Evolutionary conservation across 1,284 basidiomycete genomes (phyloP).

Genomic region (Sporisorium iseilematis-ciliati): DNA sequence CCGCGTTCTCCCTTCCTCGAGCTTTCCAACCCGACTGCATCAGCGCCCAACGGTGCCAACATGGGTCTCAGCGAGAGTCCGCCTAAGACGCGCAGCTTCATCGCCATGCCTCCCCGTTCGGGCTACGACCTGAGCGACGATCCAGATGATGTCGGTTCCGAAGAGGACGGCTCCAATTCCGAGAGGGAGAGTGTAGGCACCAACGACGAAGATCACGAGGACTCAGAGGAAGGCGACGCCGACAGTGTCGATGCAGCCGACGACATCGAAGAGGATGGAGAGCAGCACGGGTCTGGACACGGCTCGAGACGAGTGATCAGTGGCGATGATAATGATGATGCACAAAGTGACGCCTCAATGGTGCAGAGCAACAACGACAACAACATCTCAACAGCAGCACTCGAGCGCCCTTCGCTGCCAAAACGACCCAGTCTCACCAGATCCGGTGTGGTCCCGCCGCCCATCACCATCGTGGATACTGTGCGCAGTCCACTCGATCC

Average conservation of each 20-base stretch:
- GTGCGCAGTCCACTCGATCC: constrained; percentile 28
- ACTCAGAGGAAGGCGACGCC: constrained; percentile 54
- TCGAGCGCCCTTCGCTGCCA: constrained; percentile 39
- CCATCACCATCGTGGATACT: constrained; percentile 34
- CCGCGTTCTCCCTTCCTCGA: constrained; percentile 50
- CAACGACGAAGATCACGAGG: constrained; percentile 56
- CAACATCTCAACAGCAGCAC: not conserved
- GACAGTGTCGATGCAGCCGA: constrained; percentile 26
- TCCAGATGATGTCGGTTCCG: constrained; percentile 68
- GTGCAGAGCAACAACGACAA: constrained; percentile 5
- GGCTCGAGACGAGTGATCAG: not conserved
- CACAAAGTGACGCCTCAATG: not conserved
- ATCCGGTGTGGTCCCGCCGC: constrained; percentile 53
- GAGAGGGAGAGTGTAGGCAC: constrained; percentile 61
- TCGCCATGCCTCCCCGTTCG: constrained; percentile 68
- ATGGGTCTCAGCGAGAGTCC: constrained; percentile 60
- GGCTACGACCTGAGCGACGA: constrained; percentile 69
- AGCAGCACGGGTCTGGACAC: constrained; percentile 9
- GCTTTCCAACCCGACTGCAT: constrained; percentile 19
- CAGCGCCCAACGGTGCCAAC: constrained; percentile 17
- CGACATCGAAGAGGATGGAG: constrained; percentile 28
- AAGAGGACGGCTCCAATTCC: constrained; percentile 64
- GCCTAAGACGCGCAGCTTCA: constrained; percentile 68
- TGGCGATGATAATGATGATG: not conserved
- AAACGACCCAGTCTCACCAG: constrained; percentile 61